phyloP scores from a whole-genome alignment of 2,329 filamentous ascomycete genomes.

The Ascochyta rabiei region DNA sequence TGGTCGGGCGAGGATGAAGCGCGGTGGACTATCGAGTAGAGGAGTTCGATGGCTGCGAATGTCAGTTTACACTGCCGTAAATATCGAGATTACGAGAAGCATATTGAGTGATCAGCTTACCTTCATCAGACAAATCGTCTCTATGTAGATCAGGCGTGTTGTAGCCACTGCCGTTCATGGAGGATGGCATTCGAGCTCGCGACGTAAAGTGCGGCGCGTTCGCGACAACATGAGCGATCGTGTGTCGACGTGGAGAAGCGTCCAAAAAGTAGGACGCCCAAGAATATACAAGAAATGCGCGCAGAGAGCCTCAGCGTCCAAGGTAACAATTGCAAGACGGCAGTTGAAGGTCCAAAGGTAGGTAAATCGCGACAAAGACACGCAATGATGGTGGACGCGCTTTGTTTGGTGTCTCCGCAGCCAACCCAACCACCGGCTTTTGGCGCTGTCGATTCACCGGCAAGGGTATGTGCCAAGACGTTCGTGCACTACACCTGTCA shows the following conservation, averaged over 20 bases:
- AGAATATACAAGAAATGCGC: slow-evolving; percentile 4
- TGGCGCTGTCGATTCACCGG: neutral
- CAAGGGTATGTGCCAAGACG: slow-evolving; percentile 9
- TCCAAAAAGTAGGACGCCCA: slow-evolving; percentile 10
- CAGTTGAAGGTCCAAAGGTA: neutral
- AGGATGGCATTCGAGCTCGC: slow-evolving; percentile 51
- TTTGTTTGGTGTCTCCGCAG: slow-evolving; percentile 11
- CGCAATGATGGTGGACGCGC: slow-evolving; percentile 5
- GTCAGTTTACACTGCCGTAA: slow-evolving; percentile 13
- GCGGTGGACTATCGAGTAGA: slow-evolving; percentile 76
- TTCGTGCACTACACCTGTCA: slow-evolving; percentile 13
- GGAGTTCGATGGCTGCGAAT: slow-evolving; percentile 72
- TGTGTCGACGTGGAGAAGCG: neutral
- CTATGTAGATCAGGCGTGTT: slow-evolving; percentile 50
- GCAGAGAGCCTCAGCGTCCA: slow-evolving; percentile 33
- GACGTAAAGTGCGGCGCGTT: slow-evolving; percentile 47
- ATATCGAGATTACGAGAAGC: neutral
- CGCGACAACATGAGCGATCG: slow-evolving; percentile 48
- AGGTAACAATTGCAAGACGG: neutral
- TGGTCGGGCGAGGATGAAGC: slow-evolving; percentile 69
- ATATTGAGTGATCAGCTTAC: slow-evolving; percentile 28
- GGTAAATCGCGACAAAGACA: neutral
- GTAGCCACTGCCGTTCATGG: slow-evolving; percentile 45
- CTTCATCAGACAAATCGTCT: slow-evolving; percentile 40
- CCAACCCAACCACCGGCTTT: slow-evolving; percentile 13